Base-by-base conservation (phyloP, 257 asterid species). In the Solanum raphanifolium region DNA sequence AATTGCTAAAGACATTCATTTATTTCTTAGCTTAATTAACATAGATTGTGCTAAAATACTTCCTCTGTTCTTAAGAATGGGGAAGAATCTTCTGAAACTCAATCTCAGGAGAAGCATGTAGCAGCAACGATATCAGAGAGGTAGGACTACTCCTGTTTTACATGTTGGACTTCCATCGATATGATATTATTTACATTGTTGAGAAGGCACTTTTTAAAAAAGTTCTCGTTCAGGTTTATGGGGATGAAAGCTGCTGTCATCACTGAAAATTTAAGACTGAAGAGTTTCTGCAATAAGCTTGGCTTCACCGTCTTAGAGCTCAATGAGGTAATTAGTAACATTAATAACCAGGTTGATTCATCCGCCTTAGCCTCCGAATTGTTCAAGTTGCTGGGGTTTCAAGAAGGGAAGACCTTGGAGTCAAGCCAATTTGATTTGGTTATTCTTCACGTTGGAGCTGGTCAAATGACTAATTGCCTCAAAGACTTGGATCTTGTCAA, bases 161-260 rank as follows among this genome's bases (percentile, higher is more conserved):
- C 81, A 72, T 58, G 48, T 69, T 69, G 41, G 20, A 83, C 36
- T 25, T 78, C 82, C 21, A 58, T 88, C 75, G 3, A 13, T 65
- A 3, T 78, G 35, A 48, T 13, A 55, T 7, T 69, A 20, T 74
- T 27, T 71, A 66, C 31, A 46, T 13, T n/a, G 83, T 68, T 21
- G 74, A 31, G 68, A 34, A 68, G 6, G 39, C 18, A 11, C 66
- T n/a, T 29, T 5, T 25, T 20, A 0, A 32, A 78, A 27, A 82
- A 48, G 10, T 8, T 48, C 29, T 82, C 71, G 2, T 88, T 90
- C 91, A 95, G 99, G 94, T 96, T 96, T 92, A 94, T 93, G 96
- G 99, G 98, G 84, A 89, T 96, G 98, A 95, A 93, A 89, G 95
- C 97, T 75, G 97, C 98, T 87, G 36, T 95, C 71, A 73, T 95